Percentiles rank a stretch among this genome's conserved stretches.
phyloP scores from a whole-genome alignment of 2,329 filamentous ascomycete genomes.

The Didymella exigua region DNA sequence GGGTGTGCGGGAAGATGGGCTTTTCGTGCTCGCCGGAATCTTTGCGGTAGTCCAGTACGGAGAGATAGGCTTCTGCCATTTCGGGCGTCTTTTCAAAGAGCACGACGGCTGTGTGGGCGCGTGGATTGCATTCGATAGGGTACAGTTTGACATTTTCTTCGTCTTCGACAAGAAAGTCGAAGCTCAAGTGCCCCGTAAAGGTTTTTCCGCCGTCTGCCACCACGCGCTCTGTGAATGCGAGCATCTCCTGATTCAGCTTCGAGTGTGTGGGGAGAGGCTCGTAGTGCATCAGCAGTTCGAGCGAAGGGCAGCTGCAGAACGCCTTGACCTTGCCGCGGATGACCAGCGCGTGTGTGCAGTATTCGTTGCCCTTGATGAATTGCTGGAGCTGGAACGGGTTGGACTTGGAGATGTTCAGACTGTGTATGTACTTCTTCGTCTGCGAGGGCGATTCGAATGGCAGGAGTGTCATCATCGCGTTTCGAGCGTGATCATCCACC shows the following conservation, averaged over 20 bases:
- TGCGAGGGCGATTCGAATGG: slow-evolving; percentile 60
- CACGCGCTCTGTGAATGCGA: slow-evolving; percentile 67
- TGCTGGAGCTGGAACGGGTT: slow-evolving; percentile 72
- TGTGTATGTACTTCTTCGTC: slow-evolving; percentile 61
- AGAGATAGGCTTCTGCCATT: slow-evolving; percentile 39
- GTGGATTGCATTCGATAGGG: slow-evolving; percentile 74
- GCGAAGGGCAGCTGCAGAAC: slow-evolving; percentile 70
- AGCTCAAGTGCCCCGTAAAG: slow-evolving; percentile 73
- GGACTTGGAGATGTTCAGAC: slow-evolving; percentile 60
- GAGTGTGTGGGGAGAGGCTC: slow-evolving; percentile 61
- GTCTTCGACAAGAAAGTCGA: slow-evolving; percentile 69
- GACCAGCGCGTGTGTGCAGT: slow-evolving; percentile 73
- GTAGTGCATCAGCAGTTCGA: slow-evolving; percentile 71
- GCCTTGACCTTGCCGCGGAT: slow-evolving; percentile 67
- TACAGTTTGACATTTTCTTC: slow-evolving; percentile 54
- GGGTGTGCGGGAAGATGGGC: slow-evolving; percentile 30
- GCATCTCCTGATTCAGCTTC: slow-evolving; percentile 64
- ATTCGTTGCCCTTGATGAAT: slow-evolving; percentile 67
- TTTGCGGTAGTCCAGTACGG: slow-evolving; percentile 26
- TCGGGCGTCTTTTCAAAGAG: slow-evolving; percentile 57
- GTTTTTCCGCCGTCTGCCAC: slow-evolving; percentile 55
- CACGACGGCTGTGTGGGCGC: slow-evolving; percentile 70
- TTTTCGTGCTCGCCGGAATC: slow-evolving; percentile 8
- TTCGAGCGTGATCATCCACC: slow-evolving; percentile 64
- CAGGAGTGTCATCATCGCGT: slow-evolving; percentile 66